Evolutionary conservation across 306 rosid genomes (phyloP), one percentile per base, ranked within the genome.

Genomic region (Fragaria nilgerrensis): DNA sequence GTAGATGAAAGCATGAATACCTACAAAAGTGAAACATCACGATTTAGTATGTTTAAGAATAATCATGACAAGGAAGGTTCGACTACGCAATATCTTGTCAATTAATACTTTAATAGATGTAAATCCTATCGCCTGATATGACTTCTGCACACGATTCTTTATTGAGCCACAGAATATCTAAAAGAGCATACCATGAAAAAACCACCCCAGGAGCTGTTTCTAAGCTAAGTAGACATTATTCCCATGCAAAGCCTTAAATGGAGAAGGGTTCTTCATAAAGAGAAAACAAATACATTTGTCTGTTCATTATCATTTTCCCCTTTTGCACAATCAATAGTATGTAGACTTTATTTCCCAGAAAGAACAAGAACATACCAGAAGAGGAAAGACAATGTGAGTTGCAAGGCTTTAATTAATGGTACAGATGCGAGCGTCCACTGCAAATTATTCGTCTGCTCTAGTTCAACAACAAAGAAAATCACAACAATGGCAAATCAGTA

Each of bases 361-460:
- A 68, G 27, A 12, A 23, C 56, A 11, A 71, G 79, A 74, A 78
- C 86, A 1, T 84, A 95, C 97, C 99, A 96, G 81, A 96, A 96
- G 74, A 96, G 89, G 82, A 91, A 96, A 47, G 96, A 96, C 67
- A 96, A 77, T 79, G 90, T 82, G 79, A 96, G 97, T 84, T 96
- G 99, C 84, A 96, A 81, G 70, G 91, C 91, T 85, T 96, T 96
- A 25, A 96, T 89, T 56, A 89, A 80, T n/a, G 97, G 97, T 85
- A 96, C 88, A 19, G 88, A 84, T 27, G 98, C 83, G 3, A 96
- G 94, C 34, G 93, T 78, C 97, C 94, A 92, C 79, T 91, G 98
- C 91, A 96, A 91, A 84, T 88, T 92, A 88, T 87, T 90, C 82
- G 91, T 81, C 98, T 96, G 99, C 89, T 86, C 88, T 53, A 88